phyloP scores from a whole-genome alignment of 2,329 filamentous ascomycete genomes.

The Lachnellula suecica region DNA sequence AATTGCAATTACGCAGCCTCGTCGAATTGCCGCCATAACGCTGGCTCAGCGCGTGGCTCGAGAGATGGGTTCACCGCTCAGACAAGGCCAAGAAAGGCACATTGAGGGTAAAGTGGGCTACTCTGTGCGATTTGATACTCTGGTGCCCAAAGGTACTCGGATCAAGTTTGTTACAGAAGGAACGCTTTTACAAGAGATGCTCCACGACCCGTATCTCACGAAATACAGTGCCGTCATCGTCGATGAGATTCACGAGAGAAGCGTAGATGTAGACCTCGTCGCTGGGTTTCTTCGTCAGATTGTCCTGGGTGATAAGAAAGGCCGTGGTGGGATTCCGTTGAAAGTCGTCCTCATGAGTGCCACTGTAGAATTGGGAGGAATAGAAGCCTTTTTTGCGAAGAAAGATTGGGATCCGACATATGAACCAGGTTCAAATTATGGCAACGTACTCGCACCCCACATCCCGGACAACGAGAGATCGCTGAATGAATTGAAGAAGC shows the following conservation, averaged over 20 bases:
- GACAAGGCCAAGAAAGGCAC: slow-evolving; percentile 45
- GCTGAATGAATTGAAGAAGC: background rate
- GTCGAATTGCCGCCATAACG: slow-evolving; percentile 89
- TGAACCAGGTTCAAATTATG: slow-evolving; percentile 27
- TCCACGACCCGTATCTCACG: slow-evolving; percentile 77
- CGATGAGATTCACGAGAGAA: slow-evolving; percentile 96
- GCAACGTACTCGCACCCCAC: slow-evolving; percentile 23
- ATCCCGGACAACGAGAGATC: slow-evolving; percentile 12
- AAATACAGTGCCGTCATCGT: slow-evolving; percentile 90
- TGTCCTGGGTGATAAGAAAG: slow-evolving; percentile 58
- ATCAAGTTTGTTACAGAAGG: slow-evolving; percentile 97
- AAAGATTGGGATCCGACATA: slow-evolving; percentile 28
- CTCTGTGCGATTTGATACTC: slow-evolving; percentile 90
- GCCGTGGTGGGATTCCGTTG: slow-evolving; percentile 70
- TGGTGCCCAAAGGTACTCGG: slow-evolving; percentile 74
- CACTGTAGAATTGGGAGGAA: slow-evolving; percentile 81
- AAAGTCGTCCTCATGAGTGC: slow-evolving; percentile 98
- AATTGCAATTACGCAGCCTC: slow-evolving; percentile 91
- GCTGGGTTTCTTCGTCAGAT: slow-evolving; percentile 86
- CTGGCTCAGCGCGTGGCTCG: slow-evolving; percentile 84
- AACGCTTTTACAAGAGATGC: slow-evolving; percentile 91
- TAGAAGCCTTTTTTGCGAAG: slow-evolving; percentile 70
- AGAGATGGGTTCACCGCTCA: slow-evolving; percentile 70
- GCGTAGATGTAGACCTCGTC: slow-evolving; percentile 89
- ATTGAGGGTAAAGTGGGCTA: slow-evolving; percentile 70